These are phyloP conservation scores for Acarospora socialis DNA, from an alignment of 2,329 filamentous ascomycete genomes.

Conservation along the genomic window DNA sequence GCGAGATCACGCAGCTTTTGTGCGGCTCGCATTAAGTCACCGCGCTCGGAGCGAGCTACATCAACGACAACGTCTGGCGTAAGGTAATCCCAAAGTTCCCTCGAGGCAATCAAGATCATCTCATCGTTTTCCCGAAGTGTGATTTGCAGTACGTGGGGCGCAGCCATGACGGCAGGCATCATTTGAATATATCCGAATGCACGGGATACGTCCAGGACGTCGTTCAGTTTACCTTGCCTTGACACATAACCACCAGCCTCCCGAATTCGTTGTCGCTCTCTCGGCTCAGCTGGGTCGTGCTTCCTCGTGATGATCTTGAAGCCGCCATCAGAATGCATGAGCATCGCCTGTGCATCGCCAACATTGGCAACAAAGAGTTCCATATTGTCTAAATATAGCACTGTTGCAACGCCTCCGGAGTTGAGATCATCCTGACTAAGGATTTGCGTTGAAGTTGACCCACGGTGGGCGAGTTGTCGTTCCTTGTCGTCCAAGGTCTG, in stretches of 20 bases:
- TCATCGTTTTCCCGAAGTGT: conserved; percentile 80
- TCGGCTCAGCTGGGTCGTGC: conserved; percentile 79
- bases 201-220: conserved; percentile 76
- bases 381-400: conserved; percentile 76
- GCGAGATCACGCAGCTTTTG: conserved; percentile 90
- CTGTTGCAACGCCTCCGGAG: conserved; percentile 81
- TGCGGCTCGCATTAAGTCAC: conserved; percentile 84
- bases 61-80: conserved; percentile 84
- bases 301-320: conserved; percentile 75
- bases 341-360: conserved; percentile 86
- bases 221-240: conserved; percentile 84
- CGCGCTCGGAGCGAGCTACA: conserved; percentile 70
- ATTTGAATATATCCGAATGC: conserved; percentile 91
- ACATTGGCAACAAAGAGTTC: conserved; percentile 92
- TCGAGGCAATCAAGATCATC: conserved; percentile 80
- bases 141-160: conserved; percentile 66
- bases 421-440: conserved; percentile 80
- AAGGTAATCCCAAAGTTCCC: conserved; percentile 90
- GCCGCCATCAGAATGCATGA: conserved; percentile 77
- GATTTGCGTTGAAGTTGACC: conserved; percentile 56
- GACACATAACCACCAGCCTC: conserved; percentile 94
- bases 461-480: conserved; percentile 50
- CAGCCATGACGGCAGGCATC: conserved; percentile 85
- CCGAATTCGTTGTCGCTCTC: conserved; percentile 75
- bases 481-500: conserved; percentile 65